These are phyloP conservation scores for Starmerella sirachaensis DNA, from an alignment of 805 yeast species.

Conservation along the genomic window DNA sequence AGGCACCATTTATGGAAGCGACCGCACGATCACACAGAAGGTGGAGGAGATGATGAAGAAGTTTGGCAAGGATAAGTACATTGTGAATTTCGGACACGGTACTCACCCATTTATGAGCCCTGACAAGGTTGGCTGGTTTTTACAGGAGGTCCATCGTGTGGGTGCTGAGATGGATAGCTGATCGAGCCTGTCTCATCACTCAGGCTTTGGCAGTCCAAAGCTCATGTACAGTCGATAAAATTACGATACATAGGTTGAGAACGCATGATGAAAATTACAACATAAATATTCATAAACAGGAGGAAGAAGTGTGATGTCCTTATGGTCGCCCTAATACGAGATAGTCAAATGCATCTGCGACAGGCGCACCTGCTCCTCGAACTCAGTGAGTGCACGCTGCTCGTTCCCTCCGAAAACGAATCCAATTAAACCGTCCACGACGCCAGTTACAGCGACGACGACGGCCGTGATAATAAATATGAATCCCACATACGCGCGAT, in stretches of 20 bases:
- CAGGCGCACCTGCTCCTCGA: conserved; percentile 49
- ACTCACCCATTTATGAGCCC: conserved; percentile 98
- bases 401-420: conserved; percentile 73
- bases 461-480: conserved; percentile 48
- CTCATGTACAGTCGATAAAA: too few species aligned
- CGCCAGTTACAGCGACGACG: conserved; percentile 51
- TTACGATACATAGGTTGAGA: too few species aligned
- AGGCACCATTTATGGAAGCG: conserved; percentile 82
- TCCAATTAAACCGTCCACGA: conserved; percentile 66
- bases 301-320: too few species aligned
- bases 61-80: conserved; percentile 83
- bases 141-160: conserved; percentile 74
- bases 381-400: conserved; percentile 62
- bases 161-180: conserved; percentile 33
- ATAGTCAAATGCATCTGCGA: conserved; percentile 16
- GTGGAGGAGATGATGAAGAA: conserved; percentile 80
- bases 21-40: conserved; percentile 65
- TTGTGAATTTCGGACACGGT: conserved; percentile 94
- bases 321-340: not conserved
- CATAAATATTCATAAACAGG: too few species aligned
- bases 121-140: conserved; percentile 70
- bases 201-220: too few species aligned
- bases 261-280: too few species aligned
- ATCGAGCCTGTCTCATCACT: too few species aligned
- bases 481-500: conserved; percentile 54